Evolutionary conservation across 2,329 filamentous ascomycete genomes (phyloP).

Genomic region (Rhinocladiella similis): DNA sequence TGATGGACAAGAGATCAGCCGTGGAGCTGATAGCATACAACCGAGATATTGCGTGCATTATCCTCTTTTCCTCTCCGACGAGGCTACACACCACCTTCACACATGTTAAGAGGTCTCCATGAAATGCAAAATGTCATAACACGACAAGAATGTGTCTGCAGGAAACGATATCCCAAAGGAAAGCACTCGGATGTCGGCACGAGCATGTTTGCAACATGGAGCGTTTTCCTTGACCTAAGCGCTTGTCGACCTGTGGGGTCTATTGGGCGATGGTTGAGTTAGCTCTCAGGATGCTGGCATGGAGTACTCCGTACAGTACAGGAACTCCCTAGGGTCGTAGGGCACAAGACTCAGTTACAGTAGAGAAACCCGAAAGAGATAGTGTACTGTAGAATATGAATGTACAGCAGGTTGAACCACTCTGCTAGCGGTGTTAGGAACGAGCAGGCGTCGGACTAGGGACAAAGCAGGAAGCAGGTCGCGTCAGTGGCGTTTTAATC

Average conservation of each 20-base stretch:
- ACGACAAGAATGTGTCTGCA: background rate
- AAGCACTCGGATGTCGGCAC: background rate
- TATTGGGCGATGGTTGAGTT: background rate
- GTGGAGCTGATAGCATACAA: background rate
- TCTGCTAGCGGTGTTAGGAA: background rate
- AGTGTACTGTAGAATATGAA: too few relatives aligned
- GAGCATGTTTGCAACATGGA: background rate
- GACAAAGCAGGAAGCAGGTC: background rate
- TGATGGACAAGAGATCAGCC: background rate
- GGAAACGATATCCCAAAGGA: background rate
- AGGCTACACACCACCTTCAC: background rate
- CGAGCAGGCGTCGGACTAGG: background rate
- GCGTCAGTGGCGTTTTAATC: constrained; percentile 9
- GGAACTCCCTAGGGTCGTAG: background rate
- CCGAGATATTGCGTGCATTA: background rate
- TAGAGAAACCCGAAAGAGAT: background rate
- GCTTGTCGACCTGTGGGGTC: background rate
- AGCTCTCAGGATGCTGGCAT: background rate
- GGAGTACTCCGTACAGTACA: too few relatives aligned
- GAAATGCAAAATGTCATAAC: background rate
- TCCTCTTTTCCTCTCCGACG: background rate
- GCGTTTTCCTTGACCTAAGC: too few relatives aligned
- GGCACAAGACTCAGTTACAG: too few relatives aligned
- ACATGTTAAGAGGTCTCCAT: too few relatives aligned
- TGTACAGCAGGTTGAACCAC: too few relatives aligned